Evolutionary conservation across 495 filamentous ascomycete species (phyloP).

Genomic region (Acidiella bohemica): DNA sequence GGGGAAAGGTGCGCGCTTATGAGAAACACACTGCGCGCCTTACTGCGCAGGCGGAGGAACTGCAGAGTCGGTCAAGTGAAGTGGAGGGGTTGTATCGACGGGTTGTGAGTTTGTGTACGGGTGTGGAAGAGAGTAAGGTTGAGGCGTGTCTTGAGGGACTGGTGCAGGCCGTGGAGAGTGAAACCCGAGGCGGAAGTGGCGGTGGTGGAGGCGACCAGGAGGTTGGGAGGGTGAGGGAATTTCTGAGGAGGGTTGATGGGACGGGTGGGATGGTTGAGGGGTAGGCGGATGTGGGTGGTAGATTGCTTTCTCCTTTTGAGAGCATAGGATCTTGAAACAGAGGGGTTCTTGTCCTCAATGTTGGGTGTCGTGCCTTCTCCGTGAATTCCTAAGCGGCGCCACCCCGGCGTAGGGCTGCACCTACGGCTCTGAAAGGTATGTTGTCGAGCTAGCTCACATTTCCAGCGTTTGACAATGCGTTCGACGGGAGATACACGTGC

Average conservation of each 20-base stretch:
- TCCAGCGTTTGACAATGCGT: no score
- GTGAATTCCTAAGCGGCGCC: no score
- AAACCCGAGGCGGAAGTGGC: no score
- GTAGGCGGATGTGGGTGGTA: slow-evolving; percentile 4
- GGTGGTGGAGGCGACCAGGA: slow-evolving; percentile 43
- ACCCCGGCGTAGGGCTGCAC: no score
- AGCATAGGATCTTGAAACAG: no score
- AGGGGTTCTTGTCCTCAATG: no score
- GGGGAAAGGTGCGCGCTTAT: no score
- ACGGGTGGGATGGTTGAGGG: slow-evolving; percentile 15
- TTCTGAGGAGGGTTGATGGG: slow-evolving; percentile 54
- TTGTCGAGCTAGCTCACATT: no score
- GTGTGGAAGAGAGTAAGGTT: slow-evolving; percentile 46
- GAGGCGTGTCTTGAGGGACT: slow-evolving; percentile 50
- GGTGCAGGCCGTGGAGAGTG: slow-evolving; percentile 58
- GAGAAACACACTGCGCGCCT: slow-evolving; percentile 33
- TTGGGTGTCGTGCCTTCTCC: no score
- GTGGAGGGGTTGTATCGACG: slow-evolving; percentile 56
- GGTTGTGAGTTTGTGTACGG: slow-evolving; percentile 57
- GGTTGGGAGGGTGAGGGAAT: slow-evolving; percentile 53
- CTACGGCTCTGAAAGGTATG: no score
- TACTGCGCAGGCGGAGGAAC: slow-evolving; percentile 31
- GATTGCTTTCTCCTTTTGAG: no score
- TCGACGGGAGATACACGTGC: no score
- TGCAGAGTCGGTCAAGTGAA: slow-evolving; percentile 50